phyloP scores from a whole-genome alignment of 805 yeast species.

The Lipomyces orientalis region DNA sequence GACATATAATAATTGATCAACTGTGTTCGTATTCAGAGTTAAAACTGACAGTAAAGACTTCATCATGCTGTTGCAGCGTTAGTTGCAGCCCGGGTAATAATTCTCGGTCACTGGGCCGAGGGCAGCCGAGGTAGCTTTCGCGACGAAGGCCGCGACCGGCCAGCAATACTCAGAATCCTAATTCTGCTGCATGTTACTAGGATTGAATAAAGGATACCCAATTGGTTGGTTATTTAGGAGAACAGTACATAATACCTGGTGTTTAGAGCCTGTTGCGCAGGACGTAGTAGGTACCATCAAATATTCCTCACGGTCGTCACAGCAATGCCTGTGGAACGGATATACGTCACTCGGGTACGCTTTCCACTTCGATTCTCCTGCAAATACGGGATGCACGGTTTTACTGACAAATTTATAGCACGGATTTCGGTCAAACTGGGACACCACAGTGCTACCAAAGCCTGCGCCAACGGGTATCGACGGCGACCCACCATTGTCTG shows the following conservation, averaged over 20 bases:
- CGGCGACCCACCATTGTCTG: constrained; percentile 86
- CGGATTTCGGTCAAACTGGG: constrained; percentile 91
- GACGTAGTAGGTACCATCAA: neutral
- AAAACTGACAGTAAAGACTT: too few relatives aligned
- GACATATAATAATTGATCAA: too few relatives aligned
- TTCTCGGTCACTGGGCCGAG: neutral
- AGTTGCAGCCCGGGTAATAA: too few relatives aligned
- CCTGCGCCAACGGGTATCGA: constrained; percentile 84
- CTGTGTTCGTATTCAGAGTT: too few relatives aligned
- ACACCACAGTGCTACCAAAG: constrained; percentile 68
- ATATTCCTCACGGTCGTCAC: neutral
- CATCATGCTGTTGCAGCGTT: too few relatives aligned
- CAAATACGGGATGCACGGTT: neutral
- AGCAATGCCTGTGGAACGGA: constrained; percentile 21
- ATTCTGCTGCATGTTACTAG: neutral
- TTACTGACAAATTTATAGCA: constrained; percentile 52
- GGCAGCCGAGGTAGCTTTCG: neutral
- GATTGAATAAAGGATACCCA: neutral
- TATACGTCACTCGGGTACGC: constrained; percentile 21
- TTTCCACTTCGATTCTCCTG: neutral
- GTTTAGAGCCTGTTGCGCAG: neutral
- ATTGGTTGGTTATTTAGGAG: neutral
- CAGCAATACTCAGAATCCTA: too few relatives aligned
- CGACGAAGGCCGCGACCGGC: too few relatives aligned
- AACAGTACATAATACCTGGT: neutral